Percentiles rank a stretch among this genome's conserved stretches.
phyloP scores from a whole-genome alignment of 2,329 filamentous ascomycete species.

The Cadophora sp. region DNA sequence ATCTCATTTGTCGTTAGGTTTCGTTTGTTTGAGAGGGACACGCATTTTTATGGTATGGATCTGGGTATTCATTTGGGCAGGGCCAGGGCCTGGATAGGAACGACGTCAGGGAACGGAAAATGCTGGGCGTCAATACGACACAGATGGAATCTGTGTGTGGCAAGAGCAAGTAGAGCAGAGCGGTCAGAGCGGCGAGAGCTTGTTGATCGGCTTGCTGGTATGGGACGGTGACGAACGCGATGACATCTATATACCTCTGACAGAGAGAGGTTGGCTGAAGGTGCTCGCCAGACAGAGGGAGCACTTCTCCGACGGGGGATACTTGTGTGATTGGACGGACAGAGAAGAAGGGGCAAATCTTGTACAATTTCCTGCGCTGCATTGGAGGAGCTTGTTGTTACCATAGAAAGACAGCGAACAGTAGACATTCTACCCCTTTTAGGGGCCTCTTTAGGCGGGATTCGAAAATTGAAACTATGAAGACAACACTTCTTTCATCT shows the following conservation, averaged over 20 bases:
- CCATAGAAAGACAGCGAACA: background rate
- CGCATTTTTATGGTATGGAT: slow-evolving; percentile 17
- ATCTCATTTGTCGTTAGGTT: background rate
- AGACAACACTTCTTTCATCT: background rate
- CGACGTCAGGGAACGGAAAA: background rate
- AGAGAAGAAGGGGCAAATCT: background rate
- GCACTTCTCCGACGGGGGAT: background rate
- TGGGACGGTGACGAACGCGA: slow-evolving; percentile 7
- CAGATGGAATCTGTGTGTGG: slow-evolving; percentile 3
- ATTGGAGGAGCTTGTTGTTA: slow-evolving; percentile 10
- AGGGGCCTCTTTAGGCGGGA: slow-evolving; percentile 16
- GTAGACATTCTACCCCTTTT: slow-evolving; percentile 14
- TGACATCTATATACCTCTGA: background rate
- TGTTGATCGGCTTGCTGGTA: background rate
- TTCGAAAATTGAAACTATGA: background rate
- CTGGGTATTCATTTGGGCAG: slow-evolving; percentile 9
- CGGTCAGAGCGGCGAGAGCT: background rate
- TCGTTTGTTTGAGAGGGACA: background rate
- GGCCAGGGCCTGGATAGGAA: slow-evolving; percentile 8
- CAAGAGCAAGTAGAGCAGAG: background rate
- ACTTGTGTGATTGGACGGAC: slow-evolving; percentile 3
- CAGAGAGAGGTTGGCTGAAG: background rate
- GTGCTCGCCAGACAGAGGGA: background rate
- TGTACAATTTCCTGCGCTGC: slow-evolving; percentile 12
- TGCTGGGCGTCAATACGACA: slow-evolving; percentile 9